Percentiles rank a stretch among this genome's conserved stretches.
These are phyloP conservation scores for Saccharomyces hybrid DNA, from an alignment of 1,139 yeast genomes.

Conservation along the genomic window DNA sequence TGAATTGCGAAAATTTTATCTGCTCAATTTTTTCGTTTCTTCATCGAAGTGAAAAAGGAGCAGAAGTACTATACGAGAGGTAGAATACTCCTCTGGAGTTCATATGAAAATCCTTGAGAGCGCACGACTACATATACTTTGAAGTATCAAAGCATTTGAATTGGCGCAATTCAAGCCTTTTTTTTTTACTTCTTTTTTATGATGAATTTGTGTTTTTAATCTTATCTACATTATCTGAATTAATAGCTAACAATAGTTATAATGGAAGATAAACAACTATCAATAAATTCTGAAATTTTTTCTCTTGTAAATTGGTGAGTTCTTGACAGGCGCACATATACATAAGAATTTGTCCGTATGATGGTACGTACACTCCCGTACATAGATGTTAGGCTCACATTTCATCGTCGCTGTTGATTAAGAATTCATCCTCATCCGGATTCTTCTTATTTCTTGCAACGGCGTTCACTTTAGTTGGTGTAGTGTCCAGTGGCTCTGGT, in stretches of 20 bases:
- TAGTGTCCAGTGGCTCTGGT: slow-evolving; percentile 21
- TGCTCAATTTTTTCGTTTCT: neutral
- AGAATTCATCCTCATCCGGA: slow-evolving; percentile 26
- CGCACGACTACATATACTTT: neutral
- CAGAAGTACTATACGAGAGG: neutral
- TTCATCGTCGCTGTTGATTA: slow-evolving; percentile 30
- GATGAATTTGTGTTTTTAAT: slow-evolving; percentile 20
- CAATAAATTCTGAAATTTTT: neutral
- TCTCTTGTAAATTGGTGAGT: neutral
- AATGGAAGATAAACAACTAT: slow-evolving; percentile 2
- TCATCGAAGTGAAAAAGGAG: neutral
- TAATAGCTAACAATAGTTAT: slow-evolving; percentile 20
- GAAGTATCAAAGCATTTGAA: slow-evolving; percentile 1
- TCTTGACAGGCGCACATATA: neutral
- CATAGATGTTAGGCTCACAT: slow-evolving; percentile 8
- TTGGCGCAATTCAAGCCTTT: neutral
- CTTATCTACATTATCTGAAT: slow-evolving; percentile 35
- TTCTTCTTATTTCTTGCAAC: slow-evolving; percentile 9
- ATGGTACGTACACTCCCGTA: neutral
- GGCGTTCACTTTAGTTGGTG: slow-evolving; percentile 24
- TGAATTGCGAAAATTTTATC: neutral
- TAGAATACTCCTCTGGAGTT: no score
- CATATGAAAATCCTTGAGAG: neutral
- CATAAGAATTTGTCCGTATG: neutral
- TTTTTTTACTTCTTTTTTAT: slow-evolving; percentile 6